Evolutionary conservation across 2,329 filamentous ascomycete species (phyloP).

Genomic region (Lachnellula occidentalis): DNA sequence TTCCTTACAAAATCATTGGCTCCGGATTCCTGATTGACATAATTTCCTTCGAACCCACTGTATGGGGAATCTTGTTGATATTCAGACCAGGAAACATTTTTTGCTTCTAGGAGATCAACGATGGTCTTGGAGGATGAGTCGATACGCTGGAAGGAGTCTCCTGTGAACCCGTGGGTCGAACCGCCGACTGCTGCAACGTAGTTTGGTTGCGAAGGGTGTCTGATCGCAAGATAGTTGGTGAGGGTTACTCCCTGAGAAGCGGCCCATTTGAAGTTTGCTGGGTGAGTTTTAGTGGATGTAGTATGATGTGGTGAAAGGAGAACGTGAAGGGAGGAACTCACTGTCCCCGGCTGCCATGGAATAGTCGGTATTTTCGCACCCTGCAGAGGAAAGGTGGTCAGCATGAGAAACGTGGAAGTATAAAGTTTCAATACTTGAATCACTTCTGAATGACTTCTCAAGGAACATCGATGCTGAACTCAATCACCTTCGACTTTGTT

Average conservation of each 20-base stretch:
- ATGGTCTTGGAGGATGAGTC: slow-evolving; percentile 53
- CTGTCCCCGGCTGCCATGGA: slow-evolving; percentile 57
- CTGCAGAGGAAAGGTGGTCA: slow-evolving; percentile 29
- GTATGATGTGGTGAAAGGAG: background rate
- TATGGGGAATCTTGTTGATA: slow-evolving; percentile 76
- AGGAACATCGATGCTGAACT: background rate
- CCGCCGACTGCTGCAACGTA: slow-evolving; percentile 65
- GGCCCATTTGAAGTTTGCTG: slow-evolving; percentile 46
- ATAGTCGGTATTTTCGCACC: slow-evolving; percentile 71
- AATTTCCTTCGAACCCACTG: slow-evolving; percentile 66
- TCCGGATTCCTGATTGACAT: slow-evolving; percentile 57
- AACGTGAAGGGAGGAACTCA: slow-evolving; percentile 30
- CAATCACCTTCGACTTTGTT: background rate
- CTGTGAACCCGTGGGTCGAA: slow-evolving; percentile 63
- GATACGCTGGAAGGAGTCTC: slow-evolving; percentile 56
- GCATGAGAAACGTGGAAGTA: background rate
- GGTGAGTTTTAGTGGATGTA: background rate
- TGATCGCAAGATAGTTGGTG: slow-evolving; percentile 54
- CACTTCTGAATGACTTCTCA: background rate
- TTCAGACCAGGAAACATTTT: slow-evolving; percentile 50
- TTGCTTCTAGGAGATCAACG: slow-evolving; percentile 44
- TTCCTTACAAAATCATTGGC: slow-evolving; percentile 76
- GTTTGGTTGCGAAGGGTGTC: slow-evolving; percentile 71
- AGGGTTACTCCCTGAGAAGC: slow-evolving; percentile 58
- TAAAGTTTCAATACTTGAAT: background rate